Evolutionary conservation across 805 yeast species (phyloP), one percentile per base, ranked within the genome.

Genomic region (Candida railenensis): DNA sequence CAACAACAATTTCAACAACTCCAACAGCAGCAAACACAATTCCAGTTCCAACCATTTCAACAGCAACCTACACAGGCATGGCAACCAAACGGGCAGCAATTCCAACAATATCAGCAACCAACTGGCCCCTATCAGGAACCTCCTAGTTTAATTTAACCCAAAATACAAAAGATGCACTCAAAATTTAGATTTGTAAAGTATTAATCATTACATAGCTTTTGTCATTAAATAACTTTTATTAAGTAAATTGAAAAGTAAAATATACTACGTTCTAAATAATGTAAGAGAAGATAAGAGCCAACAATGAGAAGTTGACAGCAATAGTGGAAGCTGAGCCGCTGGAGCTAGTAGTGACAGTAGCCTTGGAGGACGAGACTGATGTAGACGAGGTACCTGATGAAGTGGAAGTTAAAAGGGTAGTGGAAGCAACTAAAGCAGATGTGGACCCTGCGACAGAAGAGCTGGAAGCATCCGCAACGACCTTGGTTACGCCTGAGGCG

Each of bases 81-180:
- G 30, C 43, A 18, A 20, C 45, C 34, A 9, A 42, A 44, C 22
- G 57, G 52, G 21, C 58, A 52, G 34, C 56, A 53, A 36, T 32
- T 34, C 63, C 45, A 44, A 3, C 32, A 51, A 39, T 37, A 14
- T 25, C 47, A 38, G 14, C 48, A 48, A 25, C 46, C 40, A 34
- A 25, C 25, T n/a, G 22, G 18, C 32, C 47, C 45, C 28, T 48
- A 52, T 33, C 56, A 58, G 30, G 61, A 58, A 43, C 61, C 61
- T 3, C 62, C 62, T 16, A 58, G 61, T 43, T 50, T 58, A 34
- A 56, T 57, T 43, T 57, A 40, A 48, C n/a, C n/a, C n/a, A n/a
- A n/a, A n/a, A n/a, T n/a, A n/a, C n/a, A n/a, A n/a, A n/a, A n/a
- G n/a, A n/a, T n/a, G n/a, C n/a, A n/a, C n/a, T n/a, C n/a, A n/a